phyloP scores from a whole-genome alignment of 208 protist genomes.

The Crithidia expoeki region DNA sequence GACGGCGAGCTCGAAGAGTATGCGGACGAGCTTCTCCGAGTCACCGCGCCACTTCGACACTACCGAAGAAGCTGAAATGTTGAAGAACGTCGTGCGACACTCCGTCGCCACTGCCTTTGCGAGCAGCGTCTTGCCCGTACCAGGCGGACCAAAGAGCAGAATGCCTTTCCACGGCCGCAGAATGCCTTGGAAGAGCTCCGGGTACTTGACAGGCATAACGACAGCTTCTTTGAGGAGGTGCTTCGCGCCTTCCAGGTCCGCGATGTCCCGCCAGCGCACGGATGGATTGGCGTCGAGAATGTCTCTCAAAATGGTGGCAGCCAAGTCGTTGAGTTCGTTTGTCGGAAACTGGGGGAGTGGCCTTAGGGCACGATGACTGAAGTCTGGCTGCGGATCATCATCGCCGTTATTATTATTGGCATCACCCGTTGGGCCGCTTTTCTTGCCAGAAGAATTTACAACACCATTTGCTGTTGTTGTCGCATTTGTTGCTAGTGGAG shows the following conservation, averaged over 20 bases:
- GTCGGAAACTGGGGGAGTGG: slow-evolving; percentile 81
- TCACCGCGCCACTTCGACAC: slow-evolving; percentile 98
- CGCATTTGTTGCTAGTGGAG: neutral
- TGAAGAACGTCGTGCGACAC: slow-evolving; percentile 99
- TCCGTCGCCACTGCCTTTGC: slow-evolving; percentile 97
- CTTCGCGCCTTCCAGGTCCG: slow-evolving; percentile 92
- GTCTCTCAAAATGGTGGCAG: slow-evolving; percentile 79
- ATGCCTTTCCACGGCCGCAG: slow-evolving; percentile 96
- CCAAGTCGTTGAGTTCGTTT: slow-evolving; percentile 79
- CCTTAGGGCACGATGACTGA: slow-evolving; percentile 65
- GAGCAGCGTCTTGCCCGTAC: slow-evolving; percentile 98
- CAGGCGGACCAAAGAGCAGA: slow-evolving; percentile 96
- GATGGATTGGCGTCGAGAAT: slow-evolving; percentile 90
- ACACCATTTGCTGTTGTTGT: neutral
- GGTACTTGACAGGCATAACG: slow-evolving; percentile 92
- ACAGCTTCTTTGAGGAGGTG: slow-evolving; percentile 94
- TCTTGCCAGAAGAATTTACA: neutral
- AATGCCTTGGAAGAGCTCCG: slow-evolving; percentile 91
- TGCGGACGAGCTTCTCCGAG: slow-evolving; percentile 96
- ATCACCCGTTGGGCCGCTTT: neutral
- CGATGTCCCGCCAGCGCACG: slow-evolving; percentile 92
- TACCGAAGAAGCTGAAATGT: slow-evolving; percentile 96
- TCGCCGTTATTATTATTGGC: slow-evolving; percentile 27
- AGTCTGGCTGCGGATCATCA: slow-evolving; percentile 26
- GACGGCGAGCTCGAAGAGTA: slow-evolving; percentile 94